Conservation (phyloP, 768 basidiomycete species). For the Dictyophora rubrovolvata region DNA sequence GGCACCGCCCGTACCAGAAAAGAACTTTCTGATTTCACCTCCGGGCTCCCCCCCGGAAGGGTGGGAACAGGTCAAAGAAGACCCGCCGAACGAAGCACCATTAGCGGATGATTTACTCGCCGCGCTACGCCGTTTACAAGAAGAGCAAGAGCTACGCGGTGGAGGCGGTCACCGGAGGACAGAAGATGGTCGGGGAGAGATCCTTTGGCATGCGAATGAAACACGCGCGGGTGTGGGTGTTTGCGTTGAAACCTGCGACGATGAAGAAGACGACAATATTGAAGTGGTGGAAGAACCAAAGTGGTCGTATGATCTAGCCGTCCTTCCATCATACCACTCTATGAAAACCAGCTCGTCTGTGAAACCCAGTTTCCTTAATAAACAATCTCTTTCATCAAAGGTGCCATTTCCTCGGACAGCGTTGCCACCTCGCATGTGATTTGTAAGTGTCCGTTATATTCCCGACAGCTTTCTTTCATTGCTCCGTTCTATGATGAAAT, state of each 20-base stretch:
- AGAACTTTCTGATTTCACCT: constrained; percentile 96
- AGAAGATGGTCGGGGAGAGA: constrained; percentile 25
- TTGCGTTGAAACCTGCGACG: constrained; percentile 67
- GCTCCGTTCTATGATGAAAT: constrained; percentile 42
- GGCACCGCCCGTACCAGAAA: constrained; percentile 68
- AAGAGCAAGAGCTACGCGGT: constrained; percentile 26
- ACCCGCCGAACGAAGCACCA: constrained; percentile 75
- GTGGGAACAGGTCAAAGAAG: constrained; percentile 88
- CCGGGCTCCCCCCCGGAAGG: constrained; percentile 96
- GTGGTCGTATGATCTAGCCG: constrained; percentile 47
- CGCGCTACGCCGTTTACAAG: constrained; percentile 64
- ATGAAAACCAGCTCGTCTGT: constrained; percentile 27
- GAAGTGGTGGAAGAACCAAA: constrained; percentile 21
- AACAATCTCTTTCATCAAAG: constrained; percentile 50
- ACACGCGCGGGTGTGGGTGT: constrained; percentile 59
- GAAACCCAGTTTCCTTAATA: constrained; percentile 38
- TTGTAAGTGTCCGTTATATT: neutral
- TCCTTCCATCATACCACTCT: neutral
- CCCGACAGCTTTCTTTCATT: neutral
- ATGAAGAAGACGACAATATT: constrained; percentile 15
- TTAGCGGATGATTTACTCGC: constrained; percentile 81
- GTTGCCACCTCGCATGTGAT: constrained; percentile 2
- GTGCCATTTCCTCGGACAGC: constrained; percentile 16
- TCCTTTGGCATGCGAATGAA: constrained; percentile 59
- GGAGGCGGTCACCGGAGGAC: constrained; percentile 17